Base-by-base conservation (phyloP, 1,139 yeast species). In the Geotrichum phurueaensis region DNA sequence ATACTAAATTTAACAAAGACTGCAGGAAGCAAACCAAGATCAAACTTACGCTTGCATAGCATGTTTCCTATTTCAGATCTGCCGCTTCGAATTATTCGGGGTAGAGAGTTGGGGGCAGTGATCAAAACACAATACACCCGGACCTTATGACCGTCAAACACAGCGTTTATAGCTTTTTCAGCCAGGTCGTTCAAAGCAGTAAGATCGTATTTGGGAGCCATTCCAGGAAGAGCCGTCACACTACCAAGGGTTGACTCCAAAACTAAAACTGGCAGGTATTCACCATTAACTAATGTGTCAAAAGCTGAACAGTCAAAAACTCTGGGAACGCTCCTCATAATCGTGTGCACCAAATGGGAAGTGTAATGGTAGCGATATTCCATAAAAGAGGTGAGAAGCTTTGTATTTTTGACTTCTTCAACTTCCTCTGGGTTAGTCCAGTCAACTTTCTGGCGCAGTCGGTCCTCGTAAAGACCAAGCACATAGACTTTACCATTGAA, bases 21-120 rank as follows among this genome's bases (percentile, higher is more conserved):
- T 0, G 96, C 87, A 36, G 84, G 81, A 45, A 94, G 76, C 12
- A 82, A 78, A 1, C 98, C 98, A 66, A 85, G 87, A 56, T 86
- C 79, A 69, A 91, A 91, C 65, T 84, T 81, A 67, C 89, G 84
- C 65, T 92, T 90, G 67, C 97, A 92, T 56, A 95, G 79, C 85
- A 92, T 89, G 67, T 92, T 94, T 1, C 99, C 98, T 66, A 94
- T 88, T 69, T 95, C 99, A 39, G 87, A 79, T 13, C 96, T 85
- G 7, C 97, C 97, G 73, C 90, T 85, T 68, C 95, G 78, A 71
- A 85, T 79, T 29, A 89, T 87, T 69, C 96, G 82, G 1, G 99
- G 97, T 47, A 95, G 78, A 0, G 92, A 80, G 64, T 89, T 91
- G 47, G 90, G 86, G 48, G 91, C 87, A 1, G 94, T 88, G 3